Conservation (phyloP, 192 early-diverging fungal genomes). For the Entomortierella lignicola region DNA sequence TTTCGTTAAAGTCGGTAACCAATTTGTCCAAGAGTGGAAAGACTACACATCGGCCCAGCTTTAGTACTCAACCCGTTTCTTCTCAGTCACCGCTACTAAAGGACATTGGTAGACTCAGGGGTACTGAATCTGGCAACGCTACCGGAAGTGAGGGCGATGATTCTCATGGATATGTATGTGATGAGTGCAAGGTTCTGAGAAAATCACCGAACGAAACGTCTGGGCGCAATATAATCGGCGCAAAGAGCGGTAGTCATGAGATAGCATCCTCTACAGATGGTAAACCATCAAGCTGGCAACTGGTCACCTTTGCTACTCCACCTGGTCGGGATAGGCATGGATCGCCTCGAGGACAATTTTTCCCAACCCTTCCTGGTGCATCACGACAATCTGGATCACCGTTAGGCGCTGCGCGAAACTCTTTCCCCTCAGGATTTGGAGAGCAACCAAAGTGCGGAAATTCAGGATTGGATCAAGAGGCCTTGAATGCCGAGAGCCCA, state of each 20-base stretch:
- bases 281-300: slow-evolving; percentile 48
- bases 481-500: neutral
- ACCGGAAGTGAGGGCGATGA: neutral
- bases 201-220: slow-evolving; percentile 16
- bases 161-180: slow-evolving; percentile 15
- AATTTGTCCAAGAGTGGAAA: slow-evolving; percentile 16
- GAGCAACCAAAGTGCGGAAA: neutral
- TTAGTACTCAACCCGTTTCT: slow-evolving; percentile 1
- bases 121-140: neutral
- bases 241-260: slow-evolving; percentile 16
- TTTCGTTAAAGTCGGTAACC: slow-evolving; percentile 32
- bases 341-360: slow-evolving; percentile 36
- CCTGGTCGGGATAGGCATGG: slow-evolving; percentile 29
- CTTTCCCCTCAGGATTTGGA: neutral
- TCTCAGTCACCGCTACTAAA: slow-evolving; percentile 24
- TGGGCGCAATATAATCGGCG: slow-evolving; percentile 7
- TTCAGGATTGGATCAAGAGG: neutral
- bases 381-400: slow-evolving; percentile 14
- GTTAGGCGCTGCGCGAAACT: neutral
- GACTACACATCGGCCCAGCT: neutral
- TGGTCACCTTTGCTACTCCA: slow-evolving; percentile 40
- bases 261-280: slow-evolving; percentile 46
- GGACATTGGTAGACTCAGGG: slow-evolving; percentile 27
- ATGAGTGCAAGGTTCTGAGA: slow-evolving; percentile 22
- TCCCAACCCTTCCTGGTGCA: slow-evolving; percentile 10